Conservation (phyloP, 345 rosid genomes). For the Chamaenerion angustifolium region DNA sequence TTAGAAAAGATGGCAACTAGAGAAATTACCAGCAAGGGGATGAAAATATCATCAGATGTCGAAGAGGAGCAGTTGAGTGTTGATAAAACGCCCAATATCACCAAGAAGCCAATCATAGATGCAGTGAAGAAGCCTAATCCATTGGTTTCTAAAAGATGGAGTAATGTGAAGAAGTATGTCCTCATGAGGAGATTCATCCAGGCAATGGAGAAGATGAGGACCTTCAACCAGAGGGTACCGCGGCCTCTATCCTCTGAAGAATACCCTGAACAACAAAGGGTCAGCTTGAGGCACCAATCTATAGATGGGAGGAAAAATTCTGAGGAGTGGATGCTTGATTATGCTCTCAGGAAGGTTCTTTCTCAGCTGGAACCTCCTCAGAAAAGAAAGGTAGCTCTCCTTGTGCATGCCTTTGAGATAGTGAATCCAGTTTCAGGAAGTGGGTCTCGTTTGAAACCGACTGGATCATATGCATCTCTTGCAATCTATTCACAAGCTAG, state of each 20-base stretch:
- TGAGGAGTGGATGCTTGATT: constrained; percentile 97
- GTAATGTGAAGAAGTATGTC: constrained; percentile 60
- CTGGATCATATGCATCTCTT: too few relatives aligned
- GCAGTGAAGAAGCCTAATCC: constrained; percentile 12
- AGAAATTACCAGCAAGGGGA: background rate
- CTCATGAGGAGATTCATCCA: constrained; percentile 65
- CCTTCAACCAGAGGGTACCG: constrained; percentile 34
- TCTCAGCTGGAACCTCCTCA: constrained; percentile 61
- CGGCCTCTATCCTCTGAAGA: constrained; percentile 25
- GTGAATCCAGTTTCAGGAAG: constrained; percentile 39
- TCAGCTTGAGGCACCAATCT: constrained; percentile 46
- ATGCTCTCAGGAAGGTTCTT: constrained; percentile 60
- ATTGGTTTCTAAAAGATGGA: constrained; percentile 56
- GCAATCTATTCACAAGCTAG: constrained; percentile 8
- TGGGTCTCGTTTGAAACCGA: constrained; percentile 12
- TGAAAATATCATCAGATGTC: too few relatives aligned
- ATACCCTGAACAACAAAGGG: constrained; percentile 50
- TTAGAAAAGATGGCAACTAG: constrained; percentile 18
- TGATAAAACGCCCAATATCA: too few relatives aligned
- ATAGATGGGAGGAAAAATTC: constrained; percentile 47
- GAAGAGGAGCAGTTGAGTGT: too few relatives aligned
- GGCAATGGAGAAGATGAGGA: constrained; percentile 54
- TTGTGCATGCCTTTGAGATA: constrained; percentile 93
- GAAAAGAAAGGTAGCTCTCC: constrained; percentile 67
- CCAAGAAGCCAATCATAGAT: constrained; percentile 10